Base-by-base conservation (phyloP, 2,329 filamentous ascomycete species). In the Sordariomycetes sp. region DNA sequence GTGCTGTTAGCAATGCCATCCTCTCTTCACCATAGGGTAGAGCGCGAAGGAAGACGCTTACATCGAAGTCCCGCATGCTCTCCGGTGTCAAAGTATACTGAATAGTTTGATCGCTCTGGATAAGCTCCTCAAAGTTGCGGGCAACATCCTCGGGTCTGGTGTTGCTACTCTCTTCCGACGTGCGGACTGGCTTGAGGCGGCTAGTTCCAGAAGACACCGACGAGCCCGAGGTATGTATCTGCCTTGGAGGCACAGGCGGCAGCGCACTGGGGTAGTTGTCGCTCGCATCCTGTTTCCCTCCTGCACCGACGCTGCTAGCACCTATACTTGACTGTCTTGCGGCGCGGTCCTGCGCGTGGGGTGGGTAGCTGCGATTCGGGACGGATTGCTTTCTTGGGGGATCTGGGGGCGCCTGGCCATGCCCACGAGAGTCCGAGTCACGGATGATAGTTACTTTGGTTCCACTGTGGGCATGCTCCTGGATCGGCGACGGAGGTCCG, bases 81-180 rank as follows among this genome's bases (percentile, higher is more conserved):
- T 88, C 85, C 0, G 89, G 89, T 0, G 89, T 94, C 32, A 93
- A 76, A 1, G 89, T 93, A 68, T 88, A 93, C 64, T 89, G 89
- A 51, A 93, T 85, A 1, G 89, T 93, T 67, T 91, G 83, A 64
- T 90, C 87, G 69, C 89, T 91, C 59, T 89, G 83, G 61, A 94
- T 92, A 55, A 93, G 76, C 64, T 91, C 81, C 66, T 94, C 89
- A 65, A 94, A 87, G 64, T 88, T 84, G 53, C 80, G 82, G 11
- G 82, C 80, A 54, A 86, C 81, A 59, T 86, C 81, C 53, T 82
- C 81, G 7, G 75, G 72, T 6, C 73, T 75, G 20, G 68, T 67
- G 25, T 70, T 70, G 37, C 66, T 69, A 63, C 76, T 79, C 18
- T 86, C 83, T 62, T 87, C 82, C 0, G 83, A 86, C 3, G 75